Evolutionary conservation across 169 alveolate species (phyloP).

Genomic region (Plasmodium relictum): DNA sequence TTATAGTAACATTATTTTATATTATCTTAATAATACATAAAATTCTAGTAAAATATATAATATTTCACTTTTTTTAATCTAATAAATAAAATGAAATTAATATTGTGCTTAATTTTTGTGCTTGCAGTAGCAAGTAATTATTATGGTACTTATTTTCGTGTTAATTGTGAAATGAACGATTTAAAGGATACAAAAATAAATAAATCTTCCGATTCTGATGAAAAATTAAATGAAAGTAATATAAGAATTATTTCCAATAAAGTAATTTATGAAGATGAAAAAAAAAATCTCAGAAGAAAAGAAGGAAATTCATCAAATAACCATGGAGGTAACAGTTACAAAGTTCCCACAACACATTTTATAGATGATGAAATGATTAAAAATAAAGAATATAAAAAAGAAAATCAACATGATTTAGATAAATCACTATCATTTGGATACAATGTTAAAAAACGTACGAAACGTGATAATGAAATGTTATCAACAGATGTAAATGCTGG

Average conservation of each 20-base stretch:
- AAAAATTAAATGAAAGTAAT: neutral
- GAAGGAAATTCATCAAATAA: slow-evolving; percentile 4
- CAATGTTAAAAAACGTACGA: too few relatives aligned
- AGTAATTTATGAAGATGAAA: slow-evolving; percentile 28
- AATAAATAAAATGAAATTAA: slow-evolving; percentile 35
- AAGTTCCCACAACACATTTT: neutral
- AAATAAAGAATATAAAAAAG: neutral
- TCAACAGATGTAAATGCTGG: too few relatives aligned
- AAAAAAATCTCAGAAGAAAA: slow-evolving; percentile 45
- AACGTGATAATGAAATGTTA: too few relatives aligned
- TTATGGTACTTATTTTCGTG: slow-evolving; percentile 6
- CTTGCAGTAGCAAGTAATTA: slow-evolving; percentile 45
- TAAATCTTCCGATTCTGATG: neutral
- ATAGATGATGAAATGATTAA: neutral
- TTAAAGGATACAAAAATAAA: slow-evolving; percentile 1
- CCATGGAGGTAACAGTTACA: neutral
- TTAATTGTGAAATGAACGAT: slow-evolving; percentile 6
- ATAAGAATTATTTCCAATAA: neutral
- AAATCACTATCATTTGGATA: too few relatives aligned
- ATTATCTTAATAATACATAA: neutral
- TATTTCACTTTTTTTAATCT: neutral
- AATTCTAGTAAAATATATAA: neutral
- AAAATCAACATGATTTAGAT: too few relatives aligned
- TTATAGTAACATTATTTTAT: neutral
- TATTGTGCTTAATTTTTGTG: slow-evolving; percentile 25